These are phyloP conservation scores for Phytophthora boehmeriae DNA, from an alignment of 352 stramenopile genomes.

Conservation along the genomic window DNA sequence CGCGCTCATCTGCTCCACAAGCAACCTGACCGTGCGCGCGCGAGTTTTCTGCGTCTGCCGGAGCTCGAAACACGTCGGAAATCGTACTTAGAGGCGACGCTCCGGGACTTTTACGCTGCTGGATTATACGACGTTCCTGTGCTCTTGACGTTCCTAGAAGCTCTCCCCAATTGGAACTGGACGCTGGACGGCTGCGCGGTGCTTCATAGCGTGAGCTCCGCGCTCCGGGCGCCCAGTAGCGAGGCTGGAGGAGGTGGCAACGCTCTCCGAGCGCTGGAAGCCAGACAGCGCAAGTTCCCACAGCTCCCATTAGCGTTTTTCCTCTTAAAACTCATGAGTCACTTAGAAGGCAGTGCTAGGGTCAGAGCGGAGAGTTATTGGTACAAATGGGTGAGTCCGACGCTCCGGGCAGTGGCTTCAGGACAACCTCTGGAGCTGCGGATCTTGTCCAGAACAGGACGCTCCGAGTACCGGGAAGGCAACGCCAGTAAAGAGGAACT, in stretches of 20 bases:
- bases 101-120: slow-evolving; percentile 70
- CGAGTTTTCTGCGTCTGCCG: slow-evolving; percentile 65
- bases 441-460: slow-evolving; percentile 35
- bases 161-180: slow-evolving; percentile 71
- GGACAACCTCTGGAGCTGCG: slow-evolving; percentile 48
- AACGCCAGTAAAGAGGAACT: slow-evolving; percentile 43
- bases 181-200: slow-evolving; percentile 72
- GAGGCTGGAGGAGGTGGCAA: slow-evolving; percentile 29
- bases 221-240: slow-evolving; percentile 41
- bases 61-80: slow-evolving; percentile 45
- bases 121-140: slow-evolving; percentile 67
- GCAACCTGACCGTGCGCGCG: slow-evolving; percentile 57
- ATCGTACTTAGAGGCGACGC: slow-evolving; percentile 53
- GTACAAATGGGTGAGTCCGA: slow-evolving; percentile 69
- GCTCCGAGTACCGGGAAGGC: slow-evolving; percentile 29
- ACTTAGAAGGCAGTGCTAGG: slow-evolving; percentile 60
- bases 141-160: slow-evolving; percentile 74
- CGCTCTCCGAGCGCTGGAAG: slow-evolving; percentile 35
- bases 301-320: slow-evolving; percentile 73
- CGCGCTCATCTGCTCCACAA: slow-evolving; percentile 56
- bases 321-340: slow-evolving; percentile 63
- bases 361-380: slow-evolving; percentile 66
- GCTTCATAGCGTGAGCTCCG: slow-evolving; percentile 59
- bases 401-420: slow-evolving; percentile 53
- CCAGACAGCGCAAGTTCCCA: slow-evolving; percentile 50